Conservation (phyloP, 2,329 filamentous ascomycete species). For the Aureobasidium zeae region DNA sequence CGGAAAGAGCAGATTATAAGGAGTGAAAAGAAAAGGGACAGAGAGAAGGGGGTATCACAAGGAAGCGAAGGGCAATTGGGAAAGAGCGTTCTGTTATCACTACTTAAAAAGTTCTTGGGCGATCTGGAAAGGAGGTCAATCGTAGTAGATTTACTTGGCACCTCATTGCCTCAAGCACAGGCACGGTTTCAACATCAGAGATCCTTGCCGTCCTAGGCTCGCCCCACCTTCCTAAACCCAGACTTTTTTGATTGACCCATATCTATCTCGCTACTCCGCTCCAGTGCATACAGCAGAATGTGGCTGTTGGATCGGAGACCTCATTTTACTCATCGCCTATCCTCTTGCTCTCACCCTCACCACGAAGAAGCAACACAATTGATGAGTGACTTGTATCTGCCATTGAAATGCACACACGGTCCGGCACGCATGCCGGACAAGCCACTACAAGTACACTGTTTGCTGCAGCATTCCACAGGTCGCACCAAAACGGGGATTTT, state of each 20-base stretch:
- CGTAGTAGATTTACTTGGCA: slow-evolving; percentile 1
- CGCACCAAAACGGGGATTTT: not conserved
- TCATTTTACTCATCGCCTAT: no score
- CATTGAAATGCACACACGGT: no score
- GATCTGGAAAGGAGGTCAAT: slow-evolving; percentile 1
- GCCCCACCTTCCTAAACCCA: slow-evolving; percentile 10
- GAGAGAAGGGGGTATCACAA: slow-evolving; percentile 16
- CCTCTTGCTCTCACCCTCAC: no score
- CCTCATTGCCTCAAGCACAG: not conserved
- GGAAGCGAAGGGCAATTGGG: not conserved
- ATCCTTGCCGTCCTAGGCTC: slow-evolving; percentile 8
- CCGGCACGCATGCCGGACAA: slow-evolving; percentile 2
- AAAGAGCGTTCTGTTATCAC: not conserved
- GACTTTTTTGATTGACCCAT: slow-evolving; percentile 1
- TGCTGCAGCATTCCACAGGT: not conserved
- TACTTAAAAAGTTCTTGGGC: not conserved
- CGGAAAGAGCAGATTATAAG: slow-evolving; percentile 13
- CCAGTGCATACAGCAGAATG: no score
- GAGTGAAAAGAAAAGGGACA: slow-evolving; percentile 10
- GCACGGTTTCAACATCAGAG: slow-evolving; percentile 7
- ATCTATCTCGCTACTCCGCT: no score
- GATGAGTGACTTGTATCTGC: no score
- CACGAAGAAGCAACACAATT: no score
- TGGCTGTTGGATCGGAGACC: no score
- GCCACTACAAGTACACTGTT: not conserved